Evolutionary conservation across 1,139 yeast species (phyloP), one percentile per base, ranked within the genome.

Genomic region (Tardiomyces digboiensis): DNA sequence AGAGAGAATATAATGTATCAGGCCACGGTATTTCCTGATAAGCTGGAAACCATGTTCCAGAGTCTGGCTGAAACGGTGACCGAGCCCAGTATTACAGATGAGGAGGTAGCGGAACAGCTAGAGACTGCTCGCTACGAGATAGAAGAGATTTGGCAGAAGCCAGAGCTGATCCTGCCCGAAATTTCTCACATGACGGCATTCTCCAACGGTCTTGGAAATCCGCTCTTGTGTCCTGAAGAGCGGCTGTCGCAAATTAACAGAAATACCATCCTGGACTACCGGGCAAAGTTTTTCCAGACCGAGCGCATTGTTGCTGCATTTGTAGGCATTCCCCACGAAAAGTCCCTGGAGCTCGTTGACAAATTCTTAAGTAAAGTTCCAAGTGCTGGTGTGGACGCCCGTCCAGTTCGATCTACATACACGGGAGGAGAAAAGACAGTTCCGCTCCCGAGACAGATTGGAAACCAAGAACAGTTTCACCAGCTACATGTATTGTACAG

Each of bases 1-100:
- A 57, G 98, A 58, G 98, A 91, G 61, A 77, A 93, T 4, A 75
- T 91, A 70, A 78, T 91, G 68, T 91, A 91, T 62, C 97, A 91
- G 63, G 95, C 97, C 2, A 82, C 95, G 1, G 95, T 88, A 1
- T 91, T 91, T 70, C 88, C 89, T 60, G 66, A 75, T 44, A 96
- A 89, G 59, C 80, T 83, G n/a, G 93, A 80, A 39, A 70, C 72
- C 52, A 88, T 93, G 95, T 78, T 86, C 53, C 76, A 75, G 39
- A 70, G 87, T 43, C 70, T 91, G 54, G 70, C 87, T n/a, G 93
- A 88, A 54, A 86, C 97, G 0, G 81, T 89, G 8, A 67, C 81
- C 19, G 70, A 69, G 46, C 98, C 98, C 3, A 62, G 61, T 38
- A 66, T 88, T 42, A 71, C 84, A 1, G 79, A 76, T 29, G 77